phyloP scores from a whole-genome alignment of 768 basidiomycete genomes.

The Polyporus arcularius region DNA sequence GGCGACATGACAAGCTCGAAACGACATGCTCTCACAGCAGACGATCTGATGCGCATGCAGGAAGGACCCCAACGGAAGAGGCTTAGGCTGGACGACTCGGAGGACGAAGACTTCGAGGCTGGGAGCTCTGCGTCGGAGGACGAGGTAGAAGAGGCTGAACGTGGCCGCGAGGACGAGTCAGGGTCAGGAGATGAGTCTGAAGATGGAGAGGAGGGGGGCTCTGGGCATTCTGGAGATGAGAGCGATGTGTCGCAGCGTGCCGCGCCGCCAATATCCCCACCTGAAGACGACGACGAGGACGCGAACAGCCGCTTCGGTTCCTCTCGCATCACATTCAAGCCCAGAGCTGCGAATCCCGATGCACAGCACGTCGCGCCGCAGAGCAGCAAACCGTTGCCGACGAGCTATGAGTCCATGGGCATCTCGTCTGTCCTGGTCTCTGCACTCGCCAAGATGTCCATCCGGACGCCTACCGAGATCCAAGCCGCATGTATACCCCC shows the following conservation, averaged over 20 bases:
- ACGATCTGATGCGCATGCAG: slow-evolving; percentile 39
- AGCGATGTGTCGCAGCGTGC: neutral
- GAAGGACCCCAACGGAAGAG: slow-evolving; percentile 30
- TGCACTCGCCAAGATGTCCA: slow-evolving; percentile 82
- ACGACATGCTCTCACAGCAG: slow-evolving; percentile 32
- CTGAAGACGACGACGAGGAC: slow-evolving; percentile 6
- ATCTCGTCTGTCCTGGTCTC: slow-evolving; percentile 59
- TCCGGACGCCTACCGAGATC: slow-evolving; percentile 80
- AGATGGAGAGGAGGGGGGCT: slow-evolving; percentile 7
- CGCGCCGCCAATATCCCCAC: neutral
- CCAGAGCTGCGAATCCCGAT: slow-evolving; percentile 8
- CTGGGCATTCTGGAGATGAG: slow-evolving; percentile 1
- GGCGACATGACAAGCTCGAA: slow-evolving; percentile 28
- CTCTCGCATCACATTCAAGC: slow-evolving; percentile 27
- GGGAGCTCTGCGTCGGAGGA: slow-evolving; percentile 26
- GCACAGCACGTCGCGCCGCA: slow-evolving; percentile 2
- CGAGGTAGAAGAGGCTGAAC: slow-evolving; percentile 5
- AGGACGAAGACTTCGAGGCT: slow-evolving; percentile 13
- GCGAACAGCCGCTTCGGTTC: slow-evolving; percentile 18
- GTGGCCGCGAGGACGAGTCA: slow-evolving; percentile 19
- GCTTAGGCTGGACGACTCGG: slow-evolving; percentile 1
- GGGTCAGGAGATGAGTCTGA: slow-evolving; percentile 15
- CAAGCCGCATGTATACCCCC: slow-evolving; percentile 90
- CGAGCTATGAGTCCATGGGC: slow-evolving; percentile 58
- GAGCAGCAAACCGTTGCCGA: slow-evolving; percentile 5